Base-by-base conservation (phyloP, 2,329 filamentous ascomycete species). In the Alternaria triticimaculans region DNA sequence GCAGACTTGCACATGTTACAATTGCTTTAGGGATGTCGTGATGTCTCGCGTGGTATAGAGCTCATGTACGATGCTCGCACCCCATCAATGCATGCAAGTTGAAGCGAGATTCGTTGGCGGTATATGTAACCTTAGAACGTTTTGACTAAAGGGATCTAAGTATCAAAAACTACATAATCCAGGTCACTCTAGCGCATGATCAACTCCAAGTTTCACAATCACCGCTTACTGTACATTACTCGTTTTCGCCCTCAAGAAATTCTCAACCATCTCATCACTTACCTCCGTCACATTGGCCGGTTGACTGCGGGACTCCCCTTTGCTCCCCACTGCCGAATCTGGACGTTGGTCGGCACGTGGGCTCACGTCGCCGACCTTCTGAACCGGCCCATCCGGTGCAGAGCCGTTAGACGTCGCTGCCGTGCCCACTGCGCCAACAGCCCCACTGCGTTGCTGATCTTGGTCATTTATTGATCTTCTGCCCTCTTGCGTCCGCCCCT, bases 241-340 rank as follows among this genome's bases (percentile, higher is more conserved):
- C 55, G 63, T 66, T 53, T 69, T 73, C 7, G 64, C 66, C 14
- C 74, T 67, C 15, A 75, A 57, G 43, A 72, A 71, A 5, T 56
- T 64, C 46, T 72, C 71, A 7, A 74, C 67, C 55, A 73, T 55
- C 10, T 62, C 58, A 33, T 72, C 63, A 21, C 69, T 69, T 45
- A 66, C 50, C 3, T 63, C 58, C 4, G 10, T 12, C 11, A 7
- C 48, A n/a, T 23, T 56, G 11, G 41, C 18, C 18, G 25, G 41
- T 21, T 30, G 54, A 12, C 6, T 51, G 41, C 46, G 37, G 45
- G 25, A 12, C 9, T 15, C 46, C 6, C 10, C 37, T 21, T 51
- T 28, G 11, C 45, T 23, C 23, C 15, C 37, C 21, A 41, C 48
- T n/a, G 48, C 25, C 28, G 30, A 25, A 49, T 55, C 21, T 44